Evolutionary conservation across 2,329 filamentous ascomycete species (phyloP), one percentile per base, ranked within the genome.

Genomic region (Sordariomycetes sp.): DNA sequence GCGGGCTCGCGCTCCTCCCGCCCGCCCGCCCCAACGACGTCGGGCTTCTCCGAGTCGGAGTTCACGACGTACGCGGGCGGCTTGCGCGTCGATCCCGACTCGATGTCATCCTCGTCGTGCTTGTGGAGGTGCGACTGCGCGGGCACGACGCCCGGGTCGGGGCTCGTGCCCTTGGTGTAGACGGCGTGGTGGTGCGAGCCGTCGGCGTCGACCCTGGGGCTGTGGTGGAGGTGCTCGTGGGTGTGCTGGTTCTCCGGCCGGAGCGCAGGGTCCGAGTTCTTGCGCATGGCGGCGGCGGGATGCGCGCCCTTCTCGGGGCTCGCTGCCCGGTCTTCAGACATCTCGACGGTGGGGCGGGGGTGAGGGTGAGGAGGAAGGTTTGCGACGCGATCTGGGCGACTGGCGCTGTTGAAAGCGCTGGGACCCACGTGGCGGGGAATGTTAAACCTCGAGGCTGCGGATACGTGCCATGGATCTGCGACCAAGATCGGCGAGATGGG

Each of bases 221-320:
- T 70, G 64, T 78, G 76, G 64, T 77, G 69, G 28, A 69, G 63
- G 64, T 78, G 76, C 22, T 66, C 61, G 63, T 79, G 77, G 14
- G 64, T 67, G 58, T 76, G 76, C 65, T 77, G 74, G 64, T 75
- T 67, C 16, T 66, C 61, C 52, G 70, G 68, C 46, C 74, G 68
- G 55, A 73, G 66, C 20, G 68, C 69, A 40, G 68, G 68, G 58
- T 70, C 68, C 28, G 68, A 62, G 59, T 65, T 67, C 60, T 66
- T 64, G 46, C 65, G 66, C 60, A 63, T 50, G 35, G 35, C 20
- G 54, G 37, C 25, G 25, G 46, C n/a, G 22, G 54, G 43, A 2
- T 37, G 28, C 20, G n/a, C 11, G 32, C 18, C 14, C 18, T 48
- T 43, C 14, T 28, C 28, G 25, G 24, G 20, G 20, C n/a, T 12